A percentile compares a stretch with the other conserved stretches of the same genome.
phyloP scores from a whole-genome alignment of 148 eudicot genomes.

The Nepenthes gracilis region DNA sequence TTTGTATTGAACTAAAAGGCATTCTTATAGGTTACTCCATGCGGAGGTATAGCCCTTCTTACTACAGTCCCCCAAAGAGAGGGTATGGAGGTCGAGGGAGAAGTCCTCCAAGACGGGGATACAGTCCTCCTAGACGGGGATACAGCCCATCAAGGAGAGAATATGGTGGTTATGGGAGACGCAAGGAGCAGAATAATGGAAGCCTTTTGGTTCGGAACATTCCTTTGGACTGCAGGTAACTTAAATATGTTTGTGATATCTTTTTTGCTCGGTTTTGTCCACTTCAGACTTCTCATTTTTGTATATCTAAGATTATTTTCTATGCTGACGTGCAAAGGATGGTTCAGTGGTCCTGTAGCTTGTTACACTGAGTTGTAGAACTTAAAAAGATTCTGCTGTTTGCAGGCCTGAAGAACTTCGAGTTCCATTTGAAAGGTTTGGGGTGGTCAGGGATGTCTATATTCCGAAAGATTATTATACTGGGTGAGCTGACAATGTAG shows the following conservation, averaged over 20 bases:
- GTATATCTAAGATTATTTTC: too few relatives aligned
- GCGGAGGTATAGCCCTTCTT: constrained; percentile 68
- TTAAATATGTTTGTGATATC: not conserved
- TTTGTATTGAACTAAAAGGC: too few relatives aligned
- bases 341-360: too few relatives aligned
- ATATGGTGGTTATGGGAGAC: constrained; percentile 41
- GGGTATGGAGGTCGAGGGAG: constrained; percentile 51
- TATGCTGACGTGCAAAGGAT: too few relatives aligned
- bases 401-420: constrained; percentile 77
- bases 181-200: constrained; percentile 45
- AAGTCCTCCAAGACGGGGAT: constrained; percentile 60
- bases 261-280: not conserved
- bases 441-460: constrained; percentile 69
- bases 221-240: constrained; percentile 59
- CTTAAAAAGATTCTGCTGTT: constrained; percentile 4
- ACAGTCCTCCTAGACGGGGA: constrained; percentile 40
- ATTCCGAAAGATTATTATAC: constrained; percentile 65
- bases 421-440: constrained; percentile 65
- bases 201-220: constrained; percentile 69
- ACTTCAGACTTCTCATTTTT: not conserved
- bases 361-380: too few relatives aligned
- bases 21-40: constrained; percentile 18
- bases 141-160: constrained; percentile 59
- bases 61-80: constrained; percentile 63
- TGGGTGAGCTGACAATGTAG: constrained; percentile 32